A percentile compares a stretch with the other conserved stretches of the same genome.
Conservation (phyloP, 208 protist genomes). For the Trichomonas tenax region DNA sequence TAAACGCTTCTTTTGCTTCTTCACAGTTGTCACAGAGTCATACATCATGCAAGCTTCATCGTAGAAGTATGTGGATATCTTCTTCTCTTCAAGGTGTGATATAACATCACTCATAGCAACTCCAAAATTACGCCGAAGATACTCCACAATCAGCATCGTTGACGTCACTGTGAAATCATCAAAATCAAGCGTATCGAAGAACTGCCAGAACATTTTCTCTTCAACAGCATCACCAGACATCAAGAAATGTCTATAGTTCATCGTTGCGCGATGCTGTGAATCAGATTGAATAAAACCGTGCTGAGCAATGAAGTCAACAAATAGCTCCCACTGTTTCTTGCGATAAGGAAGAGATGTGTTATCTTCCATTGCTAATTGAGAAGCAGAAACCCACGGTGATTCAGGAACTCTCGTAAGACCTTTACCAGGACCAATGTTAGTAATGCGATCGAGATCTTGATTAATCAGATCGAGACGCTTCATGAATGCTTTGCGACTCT, state of each 20-base stretch:
- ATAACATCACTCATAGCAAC: neutral
- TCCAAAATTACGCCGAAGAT: neutral
- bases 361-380: neutral
- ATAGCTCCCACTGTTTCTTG: neutral
- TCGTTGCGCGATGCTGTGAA: neutral
- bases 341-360: neutral
- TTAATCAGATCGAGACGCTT: neutral
- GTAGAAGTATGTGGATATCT: neutral
- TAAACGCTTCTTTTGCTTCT: neutral
- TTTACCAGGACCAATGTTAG: neutral
- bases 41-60: neutral
- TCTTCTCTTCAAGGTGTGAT: neutral
- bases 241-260: neutral
- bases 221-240: neutral
- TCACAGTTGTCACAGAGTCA: neutral
- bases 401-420: no score
- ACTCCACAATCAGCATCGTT: neutral
- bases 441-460: neutral
- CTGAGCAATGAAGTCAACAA: neutral
- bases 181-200: neutral
- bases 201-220: neutral
- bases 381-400: neutral
- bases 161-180: neutral
- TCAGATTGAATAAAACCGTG: neutral
- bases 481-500: neutral